These are phyloP conservation scores for Tulasnella sp. DNA, from an alignment of 768 basidiomycete species.

Conservation along the genomic window DNA sequence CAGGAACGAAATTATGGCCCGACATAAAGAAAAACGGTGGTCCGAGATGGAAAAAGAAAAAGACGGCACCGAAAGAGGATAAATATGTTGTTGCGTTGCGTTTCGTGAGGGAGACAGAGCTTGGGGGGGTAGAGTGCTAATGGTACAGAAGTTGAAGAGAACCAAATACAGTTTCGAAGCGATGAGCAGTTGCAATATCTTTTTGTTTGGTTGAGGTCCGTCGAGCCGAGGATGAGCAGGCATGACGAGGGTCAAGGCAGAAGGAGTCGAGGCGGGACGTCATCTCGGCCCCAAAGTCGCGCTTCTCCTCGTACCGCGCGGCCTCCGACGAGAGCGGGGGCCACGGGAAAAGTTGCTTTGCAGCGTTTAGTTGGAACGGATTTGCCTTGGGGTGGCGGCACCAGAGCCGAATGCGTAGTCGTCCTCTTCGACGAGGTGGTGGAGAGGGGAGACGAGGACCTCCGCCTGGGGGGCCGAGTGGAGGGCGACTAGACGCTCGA, in stretches of 20 bases:
- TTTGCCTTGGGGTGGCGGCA: not conserved
- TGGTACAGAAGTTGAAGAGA: not conserved
- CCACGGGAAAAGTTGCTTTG: not conserved
- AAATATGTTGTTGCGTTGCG: not conserved
- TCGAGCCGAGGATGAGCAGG: not conserved
- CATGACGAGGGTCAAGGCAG: not conserved
- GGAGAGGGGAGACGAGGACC: not conserved
- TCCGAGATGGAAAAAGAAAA: not conserved
- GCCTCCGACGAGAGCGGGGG: not conserved
- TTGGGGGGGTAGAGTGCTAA: not conserved
- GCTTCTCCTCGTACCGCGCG: not conserved
- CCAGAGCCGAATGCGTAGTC: not conserved
- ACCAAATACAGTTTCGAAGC: not conserved
- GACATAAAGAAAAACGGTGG: not conserved
- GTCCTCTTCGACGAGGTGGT: not conserved
- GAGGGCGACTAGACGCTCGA: conserved; percentile 53
- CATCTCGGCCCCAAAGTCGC: not conserved
- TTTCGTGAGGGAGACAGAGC: not conserved
- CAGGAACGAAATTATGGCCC: not conserved
- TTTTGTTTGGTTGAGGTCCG: not conserved
- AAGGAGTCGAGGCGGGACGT: not conserved
- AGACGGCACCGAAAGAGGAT: not conserved
- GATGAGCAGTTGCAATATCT: not conserved
- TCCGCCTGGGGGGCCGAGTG: conserved; percentile 33
- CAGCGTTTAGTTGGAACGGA: not conserved